These are phyloP conservation scores for Stagonosporopsis cucurbitacearum DNA, from an alignment of 2,329 filamentous ascomycete species.

Conservation along the genomic window DNA sequence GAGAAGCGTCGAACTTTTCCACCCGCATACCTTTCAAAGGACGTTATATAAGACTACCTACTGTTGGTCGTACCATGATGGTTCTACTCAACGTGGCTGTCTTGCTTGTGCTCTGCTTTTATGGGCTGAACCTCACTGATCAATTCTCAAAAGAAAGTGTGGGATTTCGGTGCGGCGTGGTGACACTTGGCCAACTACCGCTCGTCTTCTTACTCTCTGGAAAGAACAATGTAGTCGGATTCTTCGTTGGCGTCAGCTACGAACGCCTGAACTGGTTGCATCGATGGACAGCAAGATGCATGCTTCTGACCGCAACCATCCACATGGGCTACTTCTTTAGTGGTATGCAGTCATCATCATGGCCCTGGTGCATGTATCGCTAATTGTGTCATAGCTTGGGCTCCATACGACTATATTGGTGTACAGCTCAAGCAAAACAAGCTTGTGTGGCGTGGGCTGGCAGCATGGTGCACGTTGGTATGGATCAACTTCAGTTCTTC, in stretches of 20 bases:
- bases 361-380: background rate
- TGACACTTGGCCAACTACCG: conserved; percentile 61
- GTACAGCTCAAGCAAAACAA: conserved; percentile 67
- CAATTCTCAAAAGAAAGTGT: conserved; percentile 62
- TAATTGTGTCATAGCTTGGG: conserved; percentile 60
- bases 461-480: conserved; percentile 68
- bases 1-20: conserved; percentile 60
- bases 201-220: conserved; percentile 63
- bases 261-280: conserved; percentile 77
- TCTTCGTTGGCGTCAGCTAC: conserved; percentile 68
- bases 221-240: conserved; percentile 65
- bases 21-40: conserved; percentile 45
- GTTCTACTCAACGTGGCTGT: conserved; percentile 57
- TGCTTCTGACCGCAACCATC: conserved; percentile 71
- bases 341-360: background rate
- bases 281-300: conserved; percentile 72
- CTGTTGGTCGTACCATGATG: conserved; percentile 48
- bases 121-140: conserved; percentile 59
- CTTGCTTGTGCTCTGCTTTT: conserved; percentile 63
- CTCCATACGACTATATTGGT: conserved; percentile 63
- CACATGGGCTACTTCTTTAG: conserved; percentile 73
- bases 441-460: conserved; percentile 71
- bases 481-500: conserved; percentile 71
- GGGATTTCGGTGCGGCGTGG: conserved; percentile 62
- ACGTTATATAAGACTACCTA: conserved; percentile 49